Percentiles rank a stretch among this genome's conserved stretches.
Conservation (phyloP, 441 rosid genomes). For the Eruca vesicaria region DNA sequence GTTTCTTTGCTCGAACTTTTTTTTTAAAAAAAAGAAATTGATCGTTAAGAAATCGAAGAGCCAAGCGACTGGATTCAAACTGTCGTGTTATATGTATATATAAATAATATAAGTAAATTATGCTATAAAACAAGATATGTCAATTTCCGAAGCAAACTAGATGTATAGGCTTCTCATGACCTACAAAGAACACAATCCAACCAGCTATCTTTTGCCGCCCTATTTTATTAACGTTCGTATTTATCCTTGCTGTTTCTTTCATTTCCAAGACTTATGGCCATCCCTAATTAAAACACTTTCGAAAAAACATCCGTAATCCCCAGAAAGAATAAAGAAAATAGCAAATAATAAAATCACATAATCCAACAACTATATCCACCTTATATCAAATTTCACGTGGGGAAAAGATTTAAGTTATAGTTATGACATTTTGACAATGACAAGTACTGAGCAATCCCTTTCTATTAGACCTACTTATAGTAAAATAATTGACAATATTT, state of each 20-base stretch:
- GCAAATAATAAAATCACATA: not conserved
- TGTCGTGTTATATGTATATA: slow-evolving; percentile 31
- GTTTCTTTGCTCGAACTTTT: slow-evolving; percentile 18
- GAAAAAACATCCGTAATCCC: not conserved
- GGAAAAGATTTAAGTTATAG: not conserved
- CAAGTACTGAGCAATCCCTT: not conserved
- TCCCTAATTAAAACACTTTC: not conserved
- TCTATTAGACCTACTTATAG: not conserved
- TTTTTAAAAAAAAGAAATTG: not conserved
- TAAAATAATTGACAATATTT: not conserved
- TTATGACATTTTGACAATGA: not conserved
- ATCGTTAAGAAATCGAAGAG: slow-evolving; percentile 36
- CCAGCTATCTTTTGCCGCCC: slow-evolving; percentile 46
- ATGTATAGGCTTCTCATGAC: slow-evolving; percentile 48
- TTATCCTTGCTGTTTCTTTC: not conserved
- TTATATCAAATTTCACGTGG: not conserved
- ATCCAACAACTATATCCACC: not conserved
- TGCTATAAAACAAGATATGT: slow-evolving; percentile 32
- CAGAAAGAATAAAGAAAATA: not conserved
- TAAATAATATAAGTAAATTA: not conserved
- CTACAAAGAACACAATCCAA: slow-evolving; percentile 55
- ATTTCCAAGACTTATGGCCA: not conserved
- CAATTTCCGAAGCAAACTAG: slow-evolving; percentile 78
- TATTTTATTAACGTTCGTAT: slow-evolving; percentile 13
- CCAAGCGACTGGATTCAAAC: slow-evolving; percentile 23